These are phyloP conservation scores for Gyrodon lividus DNA, from an alignment of 768 basidiomycete genomes.

Conservation along the genomic window DNA sequence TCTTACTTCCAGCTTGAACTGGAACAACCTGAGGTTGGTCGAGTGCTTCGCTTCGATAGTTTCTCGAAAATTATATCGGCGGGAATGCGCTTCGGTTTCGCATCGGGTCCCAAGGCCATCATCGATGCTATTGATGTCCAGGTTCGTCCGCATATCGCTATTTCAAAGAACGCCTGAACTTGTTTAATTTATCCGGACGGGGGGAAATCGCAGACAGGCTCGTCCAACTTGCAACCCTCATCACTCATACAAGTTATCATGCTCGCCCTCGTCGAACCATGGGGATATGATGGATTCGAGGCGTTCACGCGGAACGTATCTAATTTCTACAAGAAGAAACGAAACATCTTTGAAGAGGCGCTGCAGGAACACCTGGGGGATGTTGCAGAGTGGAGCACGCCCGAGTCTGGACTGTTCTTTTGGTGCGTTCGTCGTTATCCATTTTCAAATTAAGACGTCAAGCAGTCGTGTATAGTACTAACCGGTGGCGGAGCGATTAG, in stretches of 20 bases:
- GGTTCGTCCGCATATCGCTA: constrained; percentile 36
- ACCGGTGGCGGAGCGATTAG: constrained; percentile 29
- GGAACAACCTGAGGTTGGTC: constrained; percentile 60
- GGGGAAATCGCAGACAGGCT: constrained; percentile 45
- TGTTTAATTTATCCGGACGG: not conserved
- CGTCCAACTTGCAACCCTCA: constrained; percentile 60
- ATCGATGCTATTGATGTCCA: constrained; percentile 65
- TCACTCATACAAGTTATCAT: constrained; percentile 59
- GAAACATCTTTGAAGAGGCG: constrained; percentile 69
- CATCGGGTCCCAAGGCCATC: constrained; percentile 62
- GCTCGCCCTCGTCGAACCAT: constrained; percentile 49
- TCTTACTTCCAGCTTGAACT: constrained; percentile 78
- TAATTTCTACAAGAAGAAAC: constrained; percentile 60
- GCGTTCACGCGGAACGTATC: constrained; percentile 62
- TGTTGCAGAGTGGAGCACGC: constrained; percentile 63
- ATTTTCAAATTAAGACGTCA: constrained; percentile 6
- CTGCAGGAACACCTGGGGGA: constrained; percentile 69
- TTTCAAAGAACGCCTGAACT: not conserved
- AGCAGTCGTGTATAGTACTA: constrained; percentile 1
- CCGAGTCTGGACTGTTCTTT: constrained; percentile 83
- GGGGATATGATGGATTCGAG: constrained; percentile 73
- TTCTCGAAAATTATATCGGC: constrained; percentile 75
- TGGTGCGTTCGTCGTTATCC: constrained; percentile 46
- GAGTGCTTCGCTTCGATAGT: constrained; percentile 80
- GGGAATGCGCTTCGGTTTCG: constrained; percentile 74